These are phyloP conservation scores for Arthrobotrys sinensis DNA, from an alignment of 2,329 filamentous ascomycete genomes.

Conservation along the genomic window DNA sequence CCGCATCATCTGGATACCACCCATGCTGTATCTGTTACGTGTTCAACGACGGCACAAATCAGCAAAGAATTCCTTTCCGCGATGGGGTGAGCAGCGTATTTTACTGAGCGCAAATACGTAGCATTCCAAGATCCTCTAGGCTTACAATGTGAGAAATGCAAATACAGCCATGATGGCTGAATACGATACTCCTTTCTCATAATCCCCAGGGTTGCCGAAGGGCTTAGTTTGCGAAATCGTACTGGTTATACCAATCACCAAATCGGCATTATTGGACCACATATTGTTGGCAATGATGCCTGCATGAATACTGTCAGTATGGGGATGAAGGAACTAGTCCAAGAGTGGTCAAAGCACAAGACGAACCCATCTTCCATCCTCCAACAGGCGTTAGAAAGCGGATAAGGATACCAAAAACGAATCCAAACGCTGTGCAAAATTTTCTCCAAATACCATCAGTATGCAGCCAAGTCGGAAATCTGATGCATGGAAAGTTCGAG, in stretches of 20 bases:
- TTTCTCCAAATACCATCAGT: constrained; percentile 25
- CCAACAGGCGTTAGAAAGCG: constrained; percentile 60
- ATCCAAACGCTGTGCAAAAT: constrained; percentile 47
- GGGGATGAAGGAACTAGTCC: constrained; percentile 14
- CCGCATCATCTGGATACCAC: constrained; percentile 63
- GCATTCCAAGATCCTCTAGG: constrained; percentile 55
- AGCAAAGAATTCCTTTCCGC: constrained; percentile 46
- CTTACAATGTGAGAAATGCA: constrained; percentile 64
- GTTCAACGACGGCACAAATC: constrained; percentile 34
- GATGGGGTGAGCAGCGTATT: constrained; percentile 15
- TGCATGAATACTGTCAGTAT: constrained; percentile 33
- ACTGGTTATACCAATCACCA: constrained; percentile 57
- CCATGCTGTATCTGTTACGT: constrained; percentile 60
- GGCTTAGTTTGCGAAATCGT: constrained; percentile 53
- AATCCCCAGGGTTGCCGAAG: constrained; percentile 50
- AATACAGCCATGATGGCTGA: constrained; percentile 64
- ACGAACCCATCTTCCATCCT: constrained; percentile 61
- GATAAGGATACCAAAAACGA: constrained; percentile 55
- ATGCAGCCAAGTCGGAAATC: constrained; percentile 24
- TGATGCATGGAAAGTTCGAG: constrained; percentile 41
- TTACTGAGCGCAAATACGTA: constrained; percentile 37
- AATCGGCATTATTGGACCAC: constrained; percentile 58
- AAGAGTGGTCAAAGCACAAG: constrained; percentile 8
- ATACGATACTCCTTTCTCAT: constrained; percentile 63
- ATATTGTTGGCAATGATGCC: constrained; percentile 60